Percentiles rank a stretch among this genome's conserved stretches.
Conservation (phyloP, 2,329 filamentous ascomycete genomes). For the Coniochaeta prunicola region DNA sequence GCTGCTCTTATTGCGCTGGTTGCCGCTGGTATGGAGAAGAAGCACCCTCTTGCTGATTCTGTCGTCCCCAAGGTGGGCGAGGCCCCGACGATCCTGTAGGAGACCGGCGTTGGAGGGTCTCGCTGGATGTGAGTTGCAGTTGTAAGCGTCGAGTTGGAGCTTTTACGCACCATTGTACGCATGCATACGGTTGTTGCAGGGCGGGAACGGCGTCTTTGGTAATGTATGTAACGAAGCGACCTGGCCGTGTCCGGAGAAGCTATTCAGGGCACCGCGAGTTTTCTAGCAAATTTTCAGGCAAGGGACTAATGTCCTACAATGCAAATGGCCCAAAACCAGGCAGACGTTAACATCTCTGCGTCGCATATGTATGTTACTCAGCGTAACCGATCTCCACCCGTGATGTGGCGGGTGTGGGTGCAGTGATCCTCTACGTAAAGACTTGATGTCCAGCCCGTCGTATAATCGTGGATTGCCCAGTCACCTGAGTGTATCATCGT, state of each 20-base stretch:
- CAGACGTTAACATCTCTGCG: neutral
- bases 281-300: neutral
- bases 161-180: neutral
- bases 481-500: too few relatives aligned
- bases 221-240: neutral
- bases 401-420: too few relatives aligned
- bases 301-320: neutral
- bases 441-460: too few relatives aligned
- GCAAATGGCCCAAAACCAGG: neutral
- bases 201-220: neutral
- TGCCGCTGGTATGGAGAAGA: constrained; percentile 60
- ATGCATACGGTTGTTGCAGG: neutral
- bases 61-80: constrained; percentile 7
- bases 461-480: too few relatives aligned
- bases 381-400: too few relatives aligned
- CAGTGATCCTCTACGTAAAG: too few relatives aligned
- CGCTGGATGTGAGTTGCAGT: neutral
- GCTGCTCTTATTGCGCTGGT: constrained; percentile 91
- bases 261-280: neutral
- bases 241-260: neutral
- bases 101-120: neutral
- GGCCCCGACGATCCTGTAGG: constrained; percentile 15
- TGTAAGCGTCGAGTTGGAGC: neutral
- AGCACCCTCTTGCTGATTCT: neutral
- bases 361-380: too few relatives aligned